Conservation (phyloP, 768 basidiomycete genomes). For the Lepiota brunneoincarnata region DNA sequence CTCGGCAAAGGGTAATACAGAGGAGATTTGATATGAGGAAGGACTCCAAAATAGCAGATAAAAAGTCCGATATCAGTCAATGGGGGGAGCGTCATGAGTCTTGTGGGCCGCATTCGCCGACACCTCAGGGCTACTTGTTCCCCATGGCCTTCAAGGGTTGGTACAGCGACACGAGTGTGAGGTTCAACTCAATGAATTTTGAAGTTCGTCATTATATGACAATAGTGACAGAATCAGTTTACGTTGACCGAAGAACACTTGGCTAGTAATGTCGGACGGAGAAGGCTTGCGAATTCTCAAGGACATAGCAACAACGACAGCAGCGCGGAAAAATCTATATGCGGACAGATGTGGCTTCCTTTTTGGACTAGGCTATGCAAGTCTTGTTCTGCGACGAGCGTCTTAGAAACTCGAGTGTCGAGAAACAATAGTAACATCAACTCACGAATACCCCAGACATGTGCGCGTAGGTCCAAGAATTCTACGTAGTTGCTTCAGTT, state of each 20-base stretch:
- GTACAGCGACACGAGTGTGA: no score
- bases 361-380: conserved; percentile 71
- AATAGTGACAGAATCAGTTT: not conserved
- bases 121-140: no score
- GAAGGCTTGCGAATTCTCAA: conserved; percentile 2
- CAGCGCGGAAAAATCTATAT: conserved; percentile 28
- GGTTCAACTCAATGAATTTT: no score
- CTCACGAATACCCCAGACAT: conserved; percentile 89
- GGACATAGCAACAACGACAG: conserved; percentile 9
- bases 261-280: not conserved
- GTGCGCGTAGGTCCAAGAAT: conserved; percentile 75
- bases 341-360: conserved; percentile 58
- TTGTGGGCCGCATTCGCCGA: no score
- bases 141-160: no score
- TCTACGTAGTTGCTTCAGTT: conserved; percentile 38
- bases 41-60: not conserved
- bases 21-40: not conserved
- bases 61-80: not conserved
- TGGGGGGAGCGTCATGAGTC: no score
- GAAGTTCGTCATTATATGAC: not conserved
- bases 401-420: not conserved
- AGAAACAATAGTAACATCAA: conserved; percentile 16
- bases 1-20: not conserved
- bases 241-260: not conserved
- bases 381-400: conserved; percentile 69